Evolutionary conservation across 345 rosid species (phyloP).

Genomic region (Arabis hirsuta): DNA sequence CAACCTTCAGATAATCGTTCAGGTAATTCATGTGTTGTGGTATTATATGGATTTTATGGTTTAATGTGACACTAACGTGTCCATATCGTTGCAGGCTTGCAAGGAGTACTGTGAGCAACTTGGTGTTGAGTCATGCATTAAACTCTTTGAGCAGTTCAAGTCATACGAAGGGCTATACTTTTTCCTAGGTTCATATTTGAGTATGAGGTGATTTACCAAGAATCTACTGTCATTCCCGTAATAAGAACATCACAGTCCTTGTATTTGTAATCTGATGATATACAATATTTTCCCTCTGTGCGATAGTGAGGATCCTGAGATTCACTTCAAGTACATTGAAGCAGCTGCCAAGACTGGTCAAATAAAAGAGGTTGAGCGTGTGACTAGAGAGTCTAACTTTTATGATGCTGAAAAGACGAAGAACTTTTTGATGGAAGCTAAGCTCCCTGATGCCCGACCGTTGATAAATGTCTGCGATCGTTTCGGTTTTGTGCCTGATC

Average conservation of each 20-base stretch:
- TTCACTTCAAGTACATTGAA: conserved; percentile 98
- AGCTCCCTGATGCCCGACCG: conserved; percentile 99
- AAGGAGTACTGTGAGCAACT: conserved; percentile 99
- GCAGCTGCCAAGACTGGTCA: conserved; percentile 98
- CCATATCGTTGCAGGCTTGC: conserved; percentile 67
- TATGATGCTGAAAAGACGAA: conserved; percentile 97
- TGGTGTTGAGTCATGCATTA: conserved; percentile 96
- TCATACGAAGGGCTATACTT: conserved; percentile 98
- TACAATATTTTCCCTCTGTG: conserved; percentile 30
- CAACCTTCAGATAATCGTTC: conserved; percentile 99
- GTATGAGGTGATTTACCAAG: conserved; percentile 72
- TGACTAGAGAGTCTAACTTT: conserved; percentile 95
- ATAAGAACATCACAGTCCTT: conserved; percentile 20
- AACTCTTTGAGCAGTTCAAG: conserved; percentile 97
- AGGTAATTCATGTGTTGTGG: conserved; percentile 55
- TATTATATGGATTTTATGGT: conserved; percentile 16
- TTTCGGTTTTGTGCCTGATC: conserved; percentile 96
- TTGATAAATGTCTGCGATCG: conserved; percentile 99
- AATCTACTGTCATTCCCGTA: conserved; percentile 30
- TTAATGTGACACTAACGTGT: conserved; percentile 36
- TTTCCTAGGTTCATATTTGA: conserved; percentile 95
- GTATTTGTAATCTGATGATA: conserved; percentile 16
- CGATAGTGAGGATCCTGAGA: conserved; percentile 97
- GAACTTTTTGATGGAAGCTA: conserved; percentile 99
- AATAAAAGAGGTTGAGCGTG: conserved; percentile 99